phyloP scores from a whole-genome alignment of 1,284 basidiomycete species.

The Malassezia obtusa region DNA sequence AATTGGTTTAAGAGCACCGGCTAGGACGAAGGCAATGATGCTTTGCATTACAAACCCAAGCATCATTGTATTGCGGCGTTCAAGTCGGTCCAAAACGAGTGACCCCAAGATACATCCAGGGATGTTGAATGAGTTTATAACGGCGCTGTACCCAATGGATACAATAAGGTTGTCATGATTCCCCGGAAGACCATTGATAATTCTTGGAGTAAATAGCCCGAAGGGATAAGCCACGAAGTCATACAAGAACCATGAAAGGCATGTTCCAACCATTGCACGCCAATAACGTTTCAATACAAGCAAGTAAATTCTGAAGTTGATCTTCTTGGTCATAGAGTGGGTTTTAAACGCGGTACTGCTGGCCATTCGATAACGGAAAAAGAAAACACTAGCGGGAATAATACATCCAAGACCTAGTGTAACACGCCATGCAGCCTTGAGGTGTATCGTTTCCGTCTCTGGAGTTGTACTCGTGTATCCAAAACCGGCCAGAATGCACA shows the following conservation, averaged over 20 bases:
- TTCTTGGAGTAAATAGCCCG: not conserved
- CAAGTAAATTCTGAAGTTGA: not conserved
- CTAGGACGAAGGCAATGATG: not conserved
- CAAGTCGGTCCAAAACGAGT: slow-evolving; percentile 6
- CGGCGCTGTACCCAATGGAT: slow-evolving; percentile 31
- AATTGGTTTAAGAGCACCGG: not conserved
- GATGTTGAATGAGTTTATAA: slow-evolving; percentile 32
- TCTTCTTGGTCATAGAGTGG: not conserved
- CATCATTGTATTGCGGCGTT: slow-evolving; percentile 12
- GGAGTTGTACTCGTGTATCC: slow-evolving; percentile 14
- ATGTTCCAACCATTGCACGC: not conserved
- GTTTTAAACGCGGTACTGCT: slow-evolving; percentile 32
- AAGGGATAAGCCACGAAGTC: not conserved
- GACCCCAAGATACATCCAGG: slow-evolving; percentile 25
- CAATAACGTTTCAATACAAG: not conserved
- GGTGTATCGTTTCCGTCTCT: not conserved
- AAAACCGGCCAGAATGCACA: slow-evolving; percentile 29
- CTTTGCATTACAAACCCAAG: not conserved
- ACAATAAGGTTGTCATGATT: slow-evolving; percentile 6
- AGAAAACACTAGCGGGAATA: slow-evolving; percentile 31
- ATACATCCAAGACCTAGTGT: slow-evolving; percentile 22
- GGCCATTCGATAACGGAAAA: slow-evolving; percentile 34
- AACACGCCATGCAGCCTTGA: slow-evolving; percentile 25
- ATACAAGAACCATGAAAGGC: not conserved
- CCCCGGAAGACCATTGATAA: not conserved